phyloP scores from a whole-genome alignment of 2,329 filamentous ascomycete species.

The Sporothrix schenckii region DNA sequence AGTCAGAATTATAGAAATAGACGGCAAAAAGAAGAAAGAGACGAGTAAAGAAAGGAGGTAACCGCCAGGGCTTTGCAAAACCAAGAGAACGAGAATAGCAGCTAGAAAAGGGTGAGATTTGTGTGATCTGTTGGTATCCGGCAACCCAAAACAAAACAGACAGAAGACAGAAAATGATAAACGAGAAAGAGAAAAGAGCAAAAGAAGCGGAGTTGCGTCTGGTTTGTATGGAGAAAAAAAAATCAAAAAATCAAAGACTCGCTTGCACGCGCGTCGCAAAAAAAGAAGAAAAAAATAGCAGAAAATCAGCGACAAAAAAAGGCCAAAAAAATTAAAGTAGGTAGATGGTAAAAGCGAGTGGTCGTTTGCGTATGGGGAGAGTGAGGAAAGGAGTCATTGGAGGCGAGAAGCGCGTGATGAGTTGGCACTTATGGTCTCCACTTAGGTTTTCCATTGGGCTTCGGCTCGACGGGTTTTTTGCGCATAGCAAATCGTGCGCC shows the following conservation, averaged over 20 bases:
- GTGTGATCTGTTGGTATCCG: slow-evolving; percentile 21
- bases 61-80: slow-evolving; percentile 16
- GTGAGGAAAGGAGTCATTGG: background rate
- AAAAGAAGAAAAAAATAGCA: background rate
- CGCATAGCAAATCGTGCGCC: slow-evolving; percentile 52
- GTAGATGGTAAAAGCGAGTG: slow-evolving; percentile 18
- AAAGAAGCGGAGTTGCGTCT: slow-evolving; percentile 20
- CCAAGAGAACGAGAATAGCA: background rate
- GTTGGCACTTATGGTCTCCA: slow-evolving; percentile 49
- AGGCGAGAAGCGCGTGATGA: background rate
- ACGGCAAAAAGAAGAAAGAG: background rate
- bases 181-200: background rate
- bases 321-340: slow-evolving; percentile 10
- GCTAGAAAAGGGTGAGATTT: background rate
- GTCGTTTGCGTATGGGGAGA: slow-evolving; percentile 24
- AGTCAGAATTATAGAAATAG: background rate
- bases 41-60: background rate
- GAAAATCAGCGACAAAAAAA: background rate
- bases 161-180: slow-evolving; percentile 38
- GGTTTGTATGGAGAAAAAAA: slow-evolving; percentile 1
- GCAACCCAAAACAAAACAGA: slow-evolving; percentile 38
- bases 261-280: slow-evolving; percentile 25
- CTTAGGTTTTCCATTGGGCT: slow-evolving; percentile 51
- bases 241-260: slow-evolving; percentile 9
- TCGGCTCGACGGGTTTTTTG: slow-evolving; percentile 42